These are phyloP conservation scores for Moringa oleifera DNA, from an alignment of 345 rosid genomes.

Conservation along the genomic window DNA sequence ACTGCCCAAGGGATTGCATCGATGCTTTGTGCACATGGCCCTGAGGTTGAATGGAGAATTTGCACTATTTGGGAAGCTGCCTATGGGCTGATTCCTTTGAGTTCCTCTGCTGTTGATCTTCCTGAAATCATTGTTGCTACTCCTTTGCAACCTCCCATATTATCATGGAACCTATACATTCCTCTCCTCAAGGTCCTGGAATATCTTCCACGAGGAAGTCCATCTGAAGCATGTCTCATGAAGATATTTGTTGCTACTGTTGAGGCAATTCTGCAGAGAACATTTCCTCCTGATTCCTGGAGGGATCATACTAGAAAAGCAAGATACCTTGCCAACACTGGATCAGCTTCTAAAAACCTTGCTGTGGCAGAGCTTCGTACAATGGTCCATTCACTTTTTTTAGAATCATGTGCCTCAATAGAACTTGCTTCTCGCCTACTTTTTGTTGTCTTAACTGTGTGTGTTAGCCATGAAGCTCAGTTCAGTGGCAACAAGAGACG, in stretches of 20 bases:
- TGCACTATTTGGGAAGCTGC: slow-evolving; percentile 99
- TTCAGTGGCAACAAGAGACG: slow-evolving; percentile 65
- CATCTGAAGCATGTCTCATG: slow-evolving; percentile 98
- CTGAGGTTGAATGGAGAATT: slow-evolving; percentile 98
- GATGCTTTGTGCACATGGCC: slow-evolving; percentile 99
- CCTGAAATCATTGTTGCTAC: slow-evolving; percentile 92
- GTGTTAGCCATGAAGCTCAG: slow-evolving; percentile 97
- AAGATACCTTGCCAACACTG: slow-evolving; percentile 42
- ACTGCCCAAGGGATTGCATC: slow-evolving; percentile 99
- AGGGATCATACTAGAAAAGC: slow-evolving; percentile 47
- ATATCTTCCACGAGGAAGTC: slow-evolving; percentile 97
- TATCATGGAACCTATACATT: slow-evolving; percentile 93
- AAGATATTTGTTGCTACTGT: slow-evolving; percentile 96
- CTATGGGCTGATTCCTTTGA: slow-evolving; percentile 86
- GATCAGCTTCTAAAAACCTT: slow-evolving; percentile 76
- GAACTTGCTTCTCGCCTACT: slow-evolving; percentile 94
- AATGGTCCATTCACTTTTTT: slow-evolving; percentile 92
- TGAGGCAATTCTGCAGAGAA: slow-evolving; percentile 83
- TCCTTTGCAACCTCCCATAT: slow-evolving; percentile 84
- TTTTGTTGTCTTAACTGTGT: slow-evolving; percentile 91
- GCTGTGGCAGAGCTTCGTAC: slow-evolving; percentile 96
- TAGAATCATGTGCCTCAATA: slow-evolving; percentile 83
- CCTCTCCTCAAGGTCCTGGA: slow-evolving; percentile 97
- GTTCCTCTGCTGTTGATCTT: slow-evolving; percentile 96
- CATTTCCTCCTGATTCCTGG: slow-evolving; percentile 68